A percentile compares a stretch with the other conserved stretches of the same genome.
Conservation (phyloP, 169 alveolate genomes). For the Eimeria sp. region DNA sequence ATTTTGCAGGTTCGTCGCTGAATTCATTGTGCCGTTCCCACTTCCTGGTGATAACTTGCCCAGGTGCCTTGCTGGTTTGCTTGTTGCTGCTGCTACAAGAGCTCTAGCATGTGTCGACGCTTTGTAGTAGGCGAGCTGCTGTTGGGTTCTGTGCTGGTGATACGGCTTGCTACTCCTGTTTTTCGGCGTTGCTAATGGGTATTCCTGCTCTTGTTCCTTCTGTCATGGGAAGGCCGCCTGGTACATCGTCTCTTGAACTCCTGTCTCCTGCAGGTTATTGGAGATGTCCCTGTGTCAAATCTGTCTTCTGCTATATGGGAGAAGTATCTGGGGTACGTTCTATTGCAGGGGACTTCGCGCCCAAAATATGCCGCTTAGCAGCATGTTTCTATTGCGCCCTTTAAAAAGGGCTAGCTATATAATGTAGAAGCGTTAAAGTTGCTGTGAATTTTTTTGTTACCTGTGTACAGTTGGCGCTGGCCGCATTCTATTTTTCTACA, state of each 20-base stretch:
- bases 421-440: neutral
- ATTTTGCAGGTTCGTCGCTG: conserved; percentile 69
- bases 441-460: neutral
- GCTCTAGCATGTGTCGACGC: neutral
- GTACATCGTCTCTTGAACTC: neutral
- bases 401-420: neutral
- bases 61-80: neutral
- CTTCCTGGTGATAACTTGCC: neutral
- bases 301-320: conserved; percentile 59
- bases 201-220: neutral
- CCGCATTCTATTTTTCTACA: neutral
- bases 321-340: conserved; percentile 40
- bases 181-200: too few relatives aligned
- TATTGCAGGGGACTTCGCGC: neutral
- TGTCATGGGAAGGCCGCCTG: neutral
- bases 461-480: neutral
- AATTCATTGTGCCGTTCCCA: neutral
- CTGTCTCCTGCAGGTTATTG: conserved; percentile 31
- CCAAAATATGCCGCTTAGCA: neutral
- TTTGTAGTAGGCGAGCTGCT: neutral
- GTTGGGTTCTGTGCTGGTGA: neutral
- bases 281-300: conserved; percentile 60
- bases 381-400: neutral
- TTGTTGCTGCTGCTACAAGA: neutral
- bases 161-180: neutral